Percentiles rank a stretch among this genome's conserved stretches.
These are phyloP conservation scores for Clarireedia monteithiana DNA, from an alignment of 2,329 filamentous ascomycete genomes.

Conservation along the genomic window DNA sequence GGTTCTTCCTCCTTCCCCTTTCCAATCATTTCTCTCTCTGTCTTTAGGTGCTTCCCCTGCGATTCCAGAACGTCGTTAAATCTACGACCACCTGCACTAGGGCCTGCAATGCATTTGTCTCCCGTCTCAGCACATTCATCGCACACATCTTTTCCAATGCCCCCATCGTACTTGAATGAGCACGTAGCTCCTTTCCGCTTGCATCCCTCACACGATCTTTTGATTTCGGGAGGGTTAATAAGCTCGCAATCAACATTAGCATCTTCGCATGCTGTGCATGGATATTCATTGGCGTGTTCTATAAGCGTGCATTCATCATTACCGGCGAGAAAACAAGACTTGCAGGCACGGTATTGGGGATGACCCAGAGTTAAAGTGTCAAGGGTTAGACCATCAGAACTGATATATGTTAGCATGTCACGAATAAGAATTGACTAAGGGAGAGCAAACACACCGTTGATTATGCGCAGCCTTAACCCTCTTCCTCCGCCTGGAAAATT, in stretches of 20 bases:
- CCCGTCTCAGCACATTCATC: constrained; percentile 16
- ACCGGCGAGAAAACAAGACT: constrained; percentile 19
- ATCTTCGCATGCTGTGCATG: constrained; percentile 23
- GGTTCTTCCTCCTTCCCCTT: background rate
- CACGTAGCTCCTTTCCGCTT: constrained; percentile 15
- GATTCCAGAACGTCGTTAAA: background rate
- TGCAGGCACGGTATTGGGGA: constrained; percentile 24
- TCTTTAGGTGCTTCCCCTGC: background rate
- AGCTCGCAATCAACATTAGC: constrained; percentile 14
- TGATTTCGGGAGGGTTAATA: constrained; percentile 17
- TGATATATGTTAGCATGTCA: constrained; percentile 7
- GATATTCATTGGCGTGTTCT: constrained; percentile 15
- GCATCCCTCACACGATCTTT: constrained; percentile 19
- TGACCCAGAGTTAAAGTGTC: constrained; percentile 15
- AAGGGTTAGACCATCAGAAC: constrained; percentile 19
- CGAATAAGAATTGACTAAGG: background rate
- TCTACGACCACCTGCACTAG: background rate
- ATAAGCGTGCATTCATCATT: constrained; percentile 23
- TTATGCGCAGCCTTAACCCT: constrained; percentile 5
- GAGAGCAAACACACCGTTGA: background rate
- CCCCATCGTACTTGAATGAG: constrained; percentile 17
- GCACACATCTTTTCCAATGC: constrained; percentile 15
- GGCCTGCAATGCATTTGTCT: constrained; percentile 17
- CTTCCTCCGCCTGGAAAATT: background rate
- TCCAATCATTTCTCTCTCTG: background rate